Evolutionary conservation across 1,284 basidiomycete species (phyloP).

Genomic region (Puccinia polysora): DNA sequence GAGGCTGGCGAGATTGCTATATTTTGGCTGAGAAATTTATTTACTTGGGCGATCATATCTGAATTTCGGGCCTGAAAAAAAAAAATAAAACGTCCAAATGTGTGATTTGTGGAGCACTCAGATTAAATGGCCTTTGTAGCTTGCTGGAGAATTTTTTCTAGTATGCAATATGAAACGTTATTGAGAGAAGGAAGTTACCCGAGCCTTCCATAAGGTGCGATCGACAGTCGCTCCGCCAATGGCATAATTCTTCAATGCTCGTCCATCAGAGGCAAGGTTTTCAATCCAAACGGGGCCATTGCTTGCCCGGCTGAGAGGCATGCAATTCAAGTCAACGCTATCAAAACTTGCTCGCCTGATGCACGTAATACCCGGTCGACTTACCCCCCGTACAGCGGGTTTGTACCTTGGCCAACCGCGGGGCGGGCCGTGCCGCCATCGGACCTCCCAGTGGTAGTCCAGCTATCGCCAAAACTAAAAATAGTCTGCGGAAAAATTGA

Average conservation of each 20-base stretch:
- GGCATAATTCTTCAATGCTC: conserved; percentile 11
- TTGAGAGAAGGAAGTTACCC: conserved; percentile 13
- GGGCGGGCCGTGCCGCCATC: neutral
- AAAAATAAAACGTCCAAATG: no score
- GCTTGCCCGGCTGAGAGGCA: neutral
- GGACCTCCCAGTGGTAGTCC: conserved; percentile 3
- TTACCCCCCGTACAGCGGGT: neutral
- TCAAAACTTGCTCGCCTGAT: no score
- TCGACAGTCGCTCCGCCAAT: conserved; percentile 18
- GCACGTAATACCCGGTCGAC: neutral
- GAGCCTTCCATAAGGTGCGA: neutral
- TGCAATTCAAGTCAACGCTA: neutral
- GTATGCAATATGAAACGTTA: no score
- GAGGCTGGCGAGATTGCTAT: neutral
- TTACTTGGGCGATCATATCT: conserved; percentile 24
- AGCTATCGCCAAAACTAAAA: conserved; percentile 27
- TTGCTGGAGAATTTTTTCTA: neutral
- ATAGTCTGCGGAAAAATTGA: no score
- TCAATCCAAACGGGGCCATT: conserved; percentile 14
- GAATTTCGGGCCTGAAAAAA: neutral
- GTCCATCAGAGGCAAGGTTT: conserved; percentile 1
- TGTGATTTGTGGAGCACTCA: no score
- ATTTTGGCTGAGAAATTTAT: conserved; percentile 3
- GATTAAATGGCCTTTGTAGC: neutral
- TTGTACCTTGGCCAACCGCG: neutral